Percentiles rank a stretch among this genome's conserved stretches.
These are phyloP conservation scores for Mitragyna speciosa DNA, from an alignment of 257 asterid species.

Conservation along the genomic window DNA sequence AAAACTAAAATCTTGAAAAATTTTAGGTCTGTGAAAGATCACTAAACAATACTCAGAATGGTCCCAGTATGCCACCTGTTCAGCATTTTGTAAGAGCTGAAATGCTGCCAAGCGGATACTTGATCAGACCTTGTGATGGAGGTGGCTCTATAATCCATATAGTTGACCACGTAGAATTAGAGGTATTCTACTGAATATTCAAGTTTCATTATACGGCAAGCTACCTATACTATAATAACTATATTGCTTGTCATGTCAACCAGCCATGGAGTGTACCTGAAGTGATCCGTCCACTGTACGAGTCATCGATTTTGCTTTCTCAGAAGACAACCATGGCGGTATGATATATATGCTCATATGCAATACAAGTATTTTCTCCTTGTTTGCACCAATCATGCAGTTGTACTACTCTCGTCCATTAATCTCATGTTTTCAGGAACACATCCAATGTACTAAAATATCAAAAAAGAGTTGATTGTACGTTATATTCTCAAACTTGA, in stretches of 20 bases:
- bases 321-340: conserved; percentile 96
- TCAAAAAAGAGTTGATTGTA: neutral
- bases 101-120: conserved; percentile 89
- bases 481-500: neutral
- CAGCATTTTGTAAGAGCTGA: conserved; percentile 88
- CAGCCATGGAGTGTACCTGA: conserved; percentile 99
- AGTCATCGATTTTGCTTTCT: conserved; percentile 79
- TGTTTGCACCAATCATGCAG: neutral
- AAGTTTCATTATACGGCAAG: neutral
- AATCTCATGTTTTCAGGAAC: neutral
- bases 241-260: conserved; percentile 1
- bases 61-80: conserved; percentile 93
- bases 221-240: conserved; percentile 9
- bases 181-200: conserved; percentile 43
- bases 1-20: neutral
- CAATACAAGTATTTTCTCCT: neutral
- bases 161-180: conserved; percentile 87
- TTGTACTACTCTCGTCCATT: neutral
- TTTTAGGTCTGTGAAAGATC: conserved; percentile 88
- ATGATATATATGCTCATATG: conserved; percentile 17
- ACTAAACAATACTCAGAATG: conserved; percentile 90
- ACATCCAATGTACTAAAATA: neutral
- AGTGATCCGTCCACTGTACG: conserved; percentile 86
- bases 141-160: conserved; percentile 94
- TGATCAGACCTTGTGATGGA: conserved; percentile 94